Evolutionary conservation across 257 asterid genomes (phyloP).

Genomic region (Ajuga chamaepitys): DNA sequence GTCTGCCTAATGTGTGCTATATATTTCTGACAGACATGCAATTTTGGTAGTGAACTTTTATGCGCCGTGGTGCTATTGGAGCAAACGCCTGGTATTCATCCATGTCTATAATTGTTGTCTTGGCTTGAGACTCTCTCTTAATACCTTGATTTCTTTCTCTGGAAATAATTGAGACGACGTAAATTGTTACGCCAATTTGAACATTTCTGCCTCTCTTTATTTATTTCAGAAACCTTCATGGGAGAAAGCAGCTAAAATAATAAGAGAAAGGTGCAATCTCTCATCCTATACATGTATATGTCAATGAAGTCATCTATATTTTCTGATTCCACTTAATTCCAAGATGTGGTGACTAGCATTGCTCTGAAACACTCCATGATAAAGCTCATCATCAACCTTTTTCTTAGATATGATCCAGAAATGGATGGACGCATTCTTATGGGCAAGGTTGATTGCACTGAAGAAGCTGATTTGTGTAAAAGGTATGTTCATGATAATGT

Average conservation of each 20-base stretch:
- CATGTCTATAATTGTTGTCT: conserved; percentile 14
- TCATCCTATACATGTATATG: conserved; percentile 15
- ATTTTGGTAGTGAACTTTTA: conserved; percentile 83
- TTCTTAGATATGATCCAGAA: conserved; percentile 68
- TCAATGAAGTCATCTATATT: background rate
- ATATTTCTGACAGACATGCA: conserved; percentile 47
- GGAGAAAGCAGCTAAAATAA: conserved; percentile 90
- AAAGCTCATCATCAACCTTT: conserved; percentile 23
- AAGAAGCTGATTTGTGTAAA: conserved; percentile 69
- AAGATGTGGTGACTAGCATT: conserved; percentile 16
- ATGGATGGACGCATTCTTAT: conserved; percentile 78
- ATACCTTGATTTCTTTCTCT: conserved; percentile 2
- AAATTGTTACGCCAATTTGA: conserved; percentile 12
- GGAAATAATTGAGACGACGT: background rate
- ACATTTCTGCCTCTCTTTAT: conserved; percentile 10
- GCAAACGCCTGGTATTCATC: conserved; percentile 74
- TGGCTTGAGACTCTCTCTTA: background rate
- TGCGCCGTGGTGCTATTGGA: conserved; percentile 98
- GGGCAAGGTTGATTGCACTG: conserved; percentile 92
- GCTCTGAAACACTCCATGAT: background rate
- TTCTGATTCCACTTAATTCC: conserved; percentile 12
- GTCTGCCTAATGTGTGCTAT: conserved; percentile 14
- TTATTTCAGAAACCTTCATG: conserved; percentile 85
- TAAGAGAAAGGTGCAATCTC: conserved; percentile 63
- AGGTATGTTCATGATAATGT: conserved; percentile 38